Percentiles rank a stretch among this genome's conserved stretches.
These are phyloP conservation scores for Malus sylvestris DNA, from an alignment of 306 rosid genomes.

Conservation along the genomic window DNA sequence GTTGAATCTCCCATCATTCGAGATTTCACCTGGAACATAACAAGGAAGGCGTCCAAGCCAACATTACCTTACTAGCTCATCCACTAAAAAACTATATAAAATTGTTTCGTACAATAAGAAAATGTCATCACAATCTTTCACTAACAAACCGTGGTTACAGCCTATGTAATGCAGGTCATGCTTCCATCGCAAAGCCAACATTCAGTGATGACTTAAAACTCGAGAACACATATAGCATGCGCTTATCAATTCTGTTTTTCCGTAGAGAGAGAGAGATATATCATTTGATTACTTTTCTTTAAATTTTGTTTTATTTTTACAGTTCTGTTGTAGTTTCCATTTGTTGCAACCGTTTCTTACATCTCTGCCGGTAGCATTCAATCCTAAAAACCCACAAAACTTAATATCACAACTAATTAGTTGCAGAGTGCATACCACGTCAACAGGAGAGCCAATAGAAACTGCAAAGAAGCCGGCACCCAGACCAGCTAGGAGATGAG, in stretches of 20 bases:
- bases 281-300: not conserved
- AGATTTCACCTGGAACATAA: constrained; percentile 73
- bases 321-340: not conserved
- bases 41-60: constrained; percentile 25
- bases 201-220: not conserved
- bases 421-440: constrained; percentile 66
- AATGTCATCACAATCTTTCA: constrained; percentile 25
- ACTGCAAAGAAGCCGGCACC: constrained; percentile 97
- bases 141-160: constrained; percentile 18
- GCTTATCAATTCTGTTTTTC: not conserved
- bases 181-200: constrained; percentile 7
- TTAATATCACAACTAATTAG: not conserved
- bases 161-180: constrained; percentile 7
- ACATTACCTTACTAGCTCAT: constrained; percentile 22
- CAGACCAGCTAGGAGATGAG: constrained; percentile 95
- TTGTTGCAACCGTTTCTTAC: not conserved
- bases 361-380: not conserved
- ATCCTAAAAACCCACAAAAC: not conserved
- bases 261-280: not conserved
- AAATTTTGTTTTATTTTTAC: not conserved
- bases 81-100: constrained; percentile 19
- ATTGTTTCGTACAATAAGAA: constrained; percentile 11
- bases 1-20: constrained; percentile 99
- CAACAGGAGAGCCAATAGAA: constrained; percentile 93
- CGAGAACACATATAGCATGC: not conserved